A percentile compares a stretch with the other conserved stretches of the same genome.
Conservation (phyloP, 352 stramenopile genomes). For the Globisporangium barbulae region DNA sequence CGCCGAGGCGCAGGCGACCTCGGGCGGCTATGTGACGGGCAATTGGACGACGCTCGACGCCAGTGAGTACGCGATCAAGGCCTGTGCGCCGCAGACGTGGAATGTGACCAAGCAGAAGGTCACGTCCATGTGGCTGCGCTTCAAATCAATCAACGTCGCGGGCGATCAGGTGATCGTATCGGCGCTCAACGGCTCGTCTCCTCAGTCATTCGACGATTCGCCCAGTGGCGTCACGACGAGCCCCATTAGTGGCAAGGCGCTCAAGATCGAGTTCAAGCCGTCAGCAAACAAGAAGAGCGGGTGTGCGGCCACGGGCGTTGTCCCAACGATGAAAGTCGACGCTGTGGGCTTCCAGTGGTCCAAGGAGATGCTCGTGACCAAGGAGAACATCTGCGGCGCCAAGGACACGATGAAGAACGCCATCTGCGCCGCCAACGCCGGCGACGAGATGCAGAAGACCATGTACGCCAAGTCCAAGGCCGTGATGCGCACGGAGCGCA, state of each 20-base stretch:
- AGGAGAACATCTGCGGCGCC: constrained; percentile 48
- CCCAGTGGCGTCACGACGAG: constrained; percentile 27
- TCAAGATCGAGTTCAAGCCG: constrained; percentile 46
- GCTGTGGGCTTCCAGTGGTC: constrained; percentile 37
- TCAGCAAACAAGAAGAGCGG: constrained; percentile 18
- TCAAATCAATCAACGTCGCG: constrained; percentile 27
- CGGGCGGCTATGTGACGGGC: constrained; percentile 38
- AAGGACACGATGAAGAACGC: constrained; percentile 61
- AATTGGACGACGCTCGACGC: constrained; percentile 27
- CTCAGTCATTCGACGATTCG: constrained; percentile 23
- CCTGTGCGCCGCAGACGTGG: constrained; percentile 41
- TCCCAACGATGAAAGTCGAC: constrained; percentile 27
- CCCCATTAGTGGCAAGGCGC: constrained; percentile 26
- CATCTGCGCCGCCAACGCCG: constrained; percentile 36
- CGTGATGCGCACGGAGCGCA: constrained; percentile 48
- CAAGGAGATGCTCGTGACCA: constrained; percentile 27
- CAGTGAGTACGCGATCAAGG: constrained; percentile 32
- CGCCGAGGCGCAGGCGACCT: constrained; percentile 15
- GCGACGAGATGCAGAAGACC: constrained; percentile 27
- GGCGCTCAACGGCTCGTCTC: constrained; percentile 28
- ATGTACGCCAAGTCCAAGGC: constrained; percentile 40
- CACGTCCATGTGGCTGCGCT: constrained; percentile 37
- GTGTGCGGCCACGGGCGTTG: constrained; percentile 16
- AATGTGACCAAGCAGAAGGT: constrained; percentile 45
- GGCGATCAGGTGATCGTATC: constrained; percentile 43